Evolutionary conservation across 768 basidiomycete species (phyloP).

Genomic region (Suillus bovinus): DNA sequence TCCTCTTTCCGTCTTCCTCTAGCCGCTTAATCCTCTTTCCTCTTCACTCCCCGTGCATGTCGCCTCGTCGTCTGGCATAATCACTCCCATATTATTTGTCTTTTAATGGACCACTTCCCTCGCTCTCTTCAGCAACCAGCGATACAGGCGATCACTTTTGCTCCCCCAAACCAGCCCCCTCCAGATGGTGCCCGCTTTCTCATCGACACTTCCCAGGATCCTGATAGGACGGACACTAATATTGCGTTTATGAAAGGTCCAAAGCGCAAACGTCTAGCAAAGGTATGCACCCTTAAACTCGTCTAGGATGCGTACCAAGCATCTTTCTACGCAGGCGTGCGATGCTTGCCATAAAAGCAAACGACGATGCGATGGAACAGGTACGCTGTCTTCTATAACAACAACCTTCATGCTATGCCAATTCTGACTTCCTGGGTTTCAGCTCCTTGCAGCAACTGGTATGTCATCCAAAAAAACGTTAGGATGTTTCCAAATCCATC

Average conservation of each 20-base stretch:
- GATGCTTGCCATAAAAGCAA: slow-evolving; percentile 87
- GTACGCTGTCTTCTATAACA: slow-evolving; percentile 40
- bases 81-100: background rate
- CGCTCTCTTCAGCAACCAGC: slow-evolving; percentile 20
- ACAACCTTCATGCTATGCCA: slow-evolving; percentile 12
- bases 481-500: background rate
- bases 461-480: slow-evolving; percentile 17
- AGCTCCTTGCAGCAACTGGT: slow-evolving; percentile 88
- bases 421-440: slow-evolving; percentile 13
- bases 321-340: slow-evolving; percentile 50
- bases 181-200: slow-evolving; percentile 24
- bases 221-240: slow-evolving; percentile 31
- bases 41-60: background rate
- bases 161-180: slow-evolving; percentile 21
- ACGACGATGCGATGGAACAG: slow-evolving; percentile 80
- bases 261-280: slow-evolving; percentile 56
- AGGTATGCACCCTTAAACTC: slow-evolving; percentile 34
- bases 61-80: background rate
- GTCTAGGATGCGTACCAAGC: slow-evolving; percentile 1
- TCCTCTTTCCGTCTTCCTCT: slow-evolving; percentile 26
- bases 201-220: slow-evolving; percentile 21
- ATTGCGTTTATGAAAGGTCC: slow-evolving; percentile 50
- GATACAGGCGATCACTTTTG: slow-evolving; percentile 25
- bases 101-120: slow-evolving; percentile 36
- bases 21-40: background rate